A percentile compares a stretch with the other conserved stretches of the same genome.
phyloP scores from a whole-genome alignment of 257 asterid genomes.

The Verbena officinalis region DNA sequence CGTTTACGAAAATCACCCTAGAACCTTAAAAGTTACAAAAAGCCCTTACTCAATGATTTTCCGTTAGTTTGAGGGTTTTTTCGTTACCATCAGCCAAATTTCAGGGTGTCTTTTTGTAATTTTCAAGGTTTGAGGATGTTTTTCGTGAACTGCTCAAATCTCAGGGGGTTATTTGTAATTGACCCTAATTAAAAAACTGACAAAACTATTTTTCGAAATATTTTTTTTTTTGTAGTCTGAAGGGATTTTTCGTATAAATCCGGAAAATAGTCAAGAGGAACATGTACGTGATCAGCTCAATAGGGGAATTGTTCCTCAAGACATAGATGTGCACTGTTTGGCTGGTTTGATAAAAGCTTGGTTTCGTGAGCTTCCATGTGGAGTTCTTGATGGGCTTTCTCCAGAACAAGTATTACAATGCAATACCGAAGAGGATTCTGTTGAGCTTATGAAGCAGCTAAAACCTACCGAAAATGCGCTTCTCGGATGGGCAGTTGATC shows the following conservation, averaged over 20 bases:
- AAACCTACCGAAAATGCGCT: slow-evolving; percentile 77
- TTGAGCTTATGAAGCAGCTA: slow-evolving; percentile 69
- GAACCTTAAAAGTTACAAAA: no score
- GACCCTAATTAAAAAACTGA: slow-evolving; percentile 22
- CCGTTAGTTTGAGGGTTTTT: no score
- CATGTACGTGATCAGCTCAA: slow-evolving; percentile 89
- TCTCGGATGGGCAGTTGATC: slow-evolving; percentile 92
- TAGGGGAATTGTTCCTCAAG: slow-evolving; percentile 83
- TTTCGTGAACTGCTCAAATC: no score
- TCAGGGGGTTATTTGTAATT: no score
- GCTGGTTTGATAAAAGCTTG: slow-evolving; percentile 97
- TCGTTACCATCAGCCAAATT: no score
- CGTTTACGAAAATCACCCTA: no score
- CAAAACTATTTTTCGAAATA: neutral
- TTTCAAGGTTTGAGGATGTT: no score
- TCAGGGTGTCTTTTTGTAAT: no score
- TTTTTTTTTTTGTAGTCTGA: slow-evolving; percentile 63
- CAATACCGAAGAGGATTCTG: slow-evolving; percentile 77
- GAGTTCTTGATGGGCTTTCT: slow-evolving; percentile 89
- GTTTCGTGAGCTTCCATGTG: slow-evolving; percentile 91
- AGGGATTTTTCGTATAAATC: slow-evolving; percentile 94
- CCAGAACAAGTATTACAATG: slow-evolving; percentile 84
- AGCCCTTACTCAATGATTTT: no score
- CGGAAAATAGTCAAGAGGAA: slow-evolving; percentile 90
- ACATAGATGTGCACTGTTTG: slow-evolving; percentile 91